A percentile compares a stretch with the other conserved stretches of the same genome.
These are phyloP conservation scores for Talaromyces thailandensis DNA, from an alignment of 495 filamentous ascomycete genomes.

Conservation along the genomic window DNA sequence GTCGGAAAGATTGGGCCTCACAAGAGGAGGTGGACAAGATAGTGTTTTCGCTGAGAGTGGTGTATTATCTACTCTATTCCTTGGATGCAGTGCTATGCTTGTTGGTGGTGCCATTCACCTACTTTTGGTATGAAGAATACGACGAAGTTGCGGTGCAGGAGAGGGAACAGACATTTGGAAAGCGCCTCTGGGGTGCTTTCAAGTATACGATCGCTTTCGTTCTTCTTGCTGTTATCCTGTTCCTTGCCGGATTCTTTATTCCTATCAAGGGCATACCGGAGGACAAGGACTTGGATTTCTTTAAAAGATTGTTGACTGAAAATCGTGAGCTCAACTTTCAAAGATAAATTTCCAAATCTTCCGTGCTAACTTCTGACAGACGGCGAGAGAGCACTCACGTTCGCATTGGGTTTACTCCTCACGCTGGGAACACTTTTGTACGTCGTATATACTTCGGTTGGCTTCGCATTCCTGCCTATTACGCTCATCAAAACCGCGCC, in stretches of 20 bases:
- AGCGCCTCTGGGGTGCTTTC: slow-evolving; percentile 67
- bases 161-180: slow-evolving; percentile 58
- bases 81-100: slow-evolving; percentile 88
- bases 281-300: slow-evolving; percentile 76
- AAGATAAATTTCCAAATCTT: background rate
- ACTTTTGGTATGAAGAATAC: slow-evolving; percentile 98
- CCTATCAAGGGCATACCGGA: slow-evolving; percentile 58
- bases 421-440: slow-evolving; percentile 79
- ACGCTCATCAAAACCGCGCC: slow-evolving; percentile 85
- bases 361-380: slow-evolving; percentile 37
- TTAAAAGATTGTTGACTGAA: slow-evolving; percentile 72
- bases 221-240: slow-evolving; percentile 67
- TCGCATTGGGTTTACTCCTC: slow-evolving; percentile 76
- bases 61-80: slow-evolving; percentile 90
- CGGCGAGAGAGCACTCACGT: slow-evolving; percentile 86
- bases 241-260: slow-evolving; percentile 88
- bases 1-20: slow-evolving; percentile 91
- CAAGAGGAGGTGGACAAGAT: slow-evolving; percentile 68
- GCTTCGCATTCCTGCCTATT: slow-evolving; percentile 81
- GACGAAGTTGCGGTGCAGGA: slow-evolving; percentile 75
- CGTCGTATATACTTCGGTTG: slow-evolving; percentile 77
- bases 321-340: slow-evolving; percentile 51
- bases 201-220: slow-evolving; percentile 90
- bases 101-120: slow-evolving; percentile 85
- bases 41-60: slow-evolving; percentile 65